phyloP scores from a whole-genome alignment of 768 basidiomycete genomes.

The Mycena indigotica region DNA sequence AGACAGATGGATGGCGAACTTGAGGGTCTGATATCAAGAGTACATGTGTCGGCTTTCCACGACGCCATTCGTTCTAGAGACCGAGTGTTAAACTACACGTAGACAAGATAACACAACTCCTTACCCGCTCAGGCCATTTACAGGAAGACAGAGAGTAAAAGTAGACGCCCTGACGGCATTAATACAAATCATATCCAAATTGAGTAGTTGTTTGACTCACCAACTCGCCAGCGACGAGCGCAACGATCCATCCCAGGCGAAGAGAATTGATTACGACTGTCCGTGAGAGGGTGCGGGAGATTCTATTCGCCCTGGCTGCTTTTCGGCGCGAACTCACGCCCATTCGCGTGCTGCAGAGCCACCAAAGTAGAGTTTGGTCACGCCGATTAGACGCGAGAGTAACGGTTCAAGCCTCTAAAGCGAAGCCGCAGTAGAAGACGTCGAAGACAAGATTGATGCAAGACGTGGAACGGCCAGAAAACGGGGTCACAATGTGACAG shows the following conservation, averaged over 20 bases:
- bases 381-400: no score
- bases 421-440: no score
- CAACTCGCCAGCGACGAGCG: conserved; percentile 68
- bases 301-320: conserved; percentile 11
- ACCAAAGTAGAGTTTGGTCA: no score
- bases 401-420: no score
- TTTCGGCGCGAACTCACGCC: conserved; percentile 23
- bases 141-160: conserved; percentile 61
- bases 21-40: conserved; percentile 74
- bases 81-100: conserved; percentile 6
- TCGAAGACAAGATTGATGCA: no score
- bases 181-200: not conserved
- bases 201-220: conserved; percentile 1
- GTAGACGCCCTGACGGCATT: conserved; percentile 42
- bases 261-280: conserved; percentile 43
- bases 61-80: conserved; percentile 14
- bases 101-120: conserved; percentile 5
- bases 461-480: no score
- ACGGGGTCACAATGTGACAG: no score
- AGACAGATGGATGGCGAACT: conserved; percentile 46
- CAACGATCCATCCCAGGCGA: conserved; percentile 53
- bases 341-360: conserved; percentile 15
- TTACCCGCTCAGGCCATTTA: conserved; percentile 55
- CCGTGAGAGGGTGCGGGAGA: conserved; percentile 27
- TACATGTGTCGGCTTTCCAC: conserved; percentile 50